Evolutionary conservation across 805 yeast genomes (phyloP).

Genomic region (Candida insectorum): DNA sequence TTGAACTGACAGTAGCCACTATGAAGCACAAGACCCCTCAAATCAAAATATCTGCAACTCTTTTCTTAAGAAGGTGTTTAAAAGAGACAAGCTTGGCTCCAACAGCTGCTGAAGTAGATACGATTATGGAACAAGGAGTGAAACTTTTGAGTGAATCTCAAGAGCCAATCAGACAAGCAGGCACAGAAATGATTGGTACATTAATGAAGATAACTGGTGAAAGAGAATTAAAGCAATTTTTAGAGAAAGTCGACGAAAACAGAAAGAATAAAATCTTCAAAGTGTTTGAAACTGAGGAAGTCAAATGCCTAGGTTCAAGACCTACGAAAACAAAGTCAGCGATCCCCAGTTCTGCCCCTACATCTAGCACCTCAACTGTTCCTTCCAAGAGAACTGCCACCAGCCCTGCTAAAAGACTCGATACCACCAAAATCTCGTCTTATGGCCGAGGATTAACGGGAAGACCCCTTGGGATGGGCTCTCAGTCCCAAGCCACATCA

Average conservation of each 20-base stretch:
- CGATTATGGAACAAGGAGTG: conserved; percentile 51
- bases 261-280: conserved; percentile 66
- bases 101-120: conserved; percentile 48
- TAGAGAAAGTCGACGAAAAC: conserved; percentile 74
- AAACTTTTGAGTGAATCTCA: conserved; percentile 79
- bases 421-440: conserved; percentile 27
- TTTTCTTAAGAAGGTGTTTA: conserved; percentile 62
- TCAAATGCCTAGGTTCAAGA: conserved; percentile 23
- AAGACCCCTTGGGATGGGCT: conserved; percentile 34
- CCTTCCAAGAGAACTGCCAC: conserved; percentile 71
- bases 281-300: conserved; percentile 52
- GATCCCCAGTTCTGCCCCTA: background rate
- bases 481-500: conserved; percentile 5
- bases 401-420: conserved; percentile 57
- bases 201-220: conserved; percentile 81
- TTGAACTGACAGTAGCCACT: conserved; percentile 57
- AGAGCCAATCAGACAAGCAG: conserved; percentile 76
- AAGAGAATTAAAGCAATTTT: conserved; percentile 53
- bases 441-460: conserved; percentile 41
- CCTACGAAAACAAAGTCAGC: conserved; percentile 2
- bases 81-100: conserved; percentile 49
- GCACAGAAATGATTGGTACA: conserved; percentile 76
- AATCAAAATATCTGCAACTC: conserved; percentile 67
- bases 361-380: conserved; percentile 23
- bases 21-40: conserved; percentile 82